phyloP scores from a whole-genome alignment of 2,329 filamentous ascomycete species.

The Nemania serpens region DNA sequence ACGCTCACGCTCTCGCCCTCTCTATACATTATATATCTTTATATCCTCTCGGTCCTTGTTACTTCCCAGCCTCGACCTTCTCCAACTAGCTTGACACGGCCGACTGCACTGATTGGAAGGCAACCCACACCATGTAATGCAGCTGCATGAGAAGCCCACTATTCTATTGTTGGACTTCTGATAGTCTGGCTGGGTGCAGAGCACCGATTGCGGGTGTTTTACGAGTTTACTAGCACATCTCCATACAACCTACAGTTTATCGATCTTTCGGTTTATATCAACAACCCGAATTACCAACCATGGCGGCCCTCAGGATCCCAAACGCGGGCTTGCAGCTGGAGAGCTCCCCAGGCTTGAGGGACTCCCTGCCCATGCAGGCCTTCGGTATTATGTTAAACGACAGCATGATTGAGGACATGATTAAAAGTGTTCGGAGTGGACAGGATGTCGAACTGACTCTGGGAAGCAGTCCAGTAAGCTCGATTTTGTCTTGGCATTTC shows the following conservation, averaged over 20 bases:
- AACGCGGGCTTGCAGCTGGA: conserved; percentile 62
- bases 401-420: conserved; percentile 65
- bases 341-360: conserved; percentile 51
- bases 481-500: conserved; percentile 22
- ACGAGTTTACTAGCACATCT: conserved; percentile 22
- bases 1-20: conserved; percentile 1
- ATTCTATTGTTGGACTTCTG: conserved; percentile 41
- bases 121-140: conserved; percentile 38
- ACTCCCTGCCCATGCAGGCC: conserved; percentile 56
- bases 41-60: neutral
- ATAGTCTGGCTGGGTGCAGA: conserved; percentile 43
- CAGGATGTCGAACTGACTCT: conserved; percentile 61
- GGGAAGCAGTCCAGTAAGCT: conserved; percentile 63
- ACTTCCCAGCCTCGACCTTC: conserved; percentile 15
- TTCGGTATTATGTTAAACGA: conserved; percentile 64
- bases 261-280: conserved; percentile 2
- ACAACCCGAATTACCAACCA: conserved; percentile 39
- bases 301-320: conserved; percentile 61
- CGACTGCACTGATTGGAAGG: conserved; percentile 16
- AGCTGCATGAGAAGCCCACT: conserved; percentile 40
- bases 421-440: conserved; percentile 62
- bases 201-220: conserved; percentile 37
- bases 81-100: conserved; percentile 6
- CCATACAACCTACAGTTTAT: conserved; percentile 6
- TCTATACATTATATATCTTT: too few species aligned